A percentile compares a stretch with the other conserved stretches of the same genome.
These are phyloP conservation scores for Annulohypoxylon moriforme DNA, from an alignment of 495 filamentous ascomycete genomes.

Conservation along the genomic window DNA sequence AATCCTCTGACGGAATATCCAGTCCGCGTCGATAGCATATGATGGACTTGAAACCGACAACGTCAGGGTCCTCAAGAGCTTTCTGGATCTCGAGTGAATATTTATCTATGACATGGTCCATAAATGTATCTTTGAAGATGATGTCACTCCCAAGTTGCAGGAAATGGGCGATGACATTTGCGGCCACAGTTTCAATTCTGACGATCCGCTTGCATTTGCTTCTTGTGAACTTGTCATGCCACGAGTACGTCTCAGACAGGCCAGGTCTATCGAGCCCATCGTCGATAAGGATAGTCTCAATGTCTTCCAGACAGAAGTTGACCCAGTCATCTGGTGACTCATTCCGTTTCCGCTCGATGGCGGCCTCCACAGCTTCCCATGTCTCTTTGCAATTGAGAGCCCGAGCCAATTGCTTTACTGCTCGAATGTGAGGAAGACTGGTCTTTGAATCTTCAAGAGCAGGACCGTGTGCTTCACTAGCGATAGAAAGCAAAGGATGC, in stretches of 20 bases:
- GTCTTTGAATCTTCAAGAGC: constrained; percentile 68
- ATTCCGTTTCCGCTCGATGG: constrained; percentile 65
- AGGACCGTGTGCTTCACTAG: constrained; percentile 76
- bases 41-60: constrained; percentile 87
- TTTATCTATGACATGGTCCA: constrained; percentile 51
- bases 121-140: constrained; percentile 39
- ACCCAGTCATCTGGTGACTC: constrained; percentile 69
- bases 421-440: constrained; percentile 76
- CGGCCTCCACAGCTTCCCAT: constrained; percentile 72
- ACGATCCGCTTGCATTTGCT: constrained; percentile 79
- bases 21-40: constrained; percentile 87
- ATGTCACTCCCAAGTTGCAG: neutral
- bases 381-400: constrained; percentile 68
- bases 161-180: constrained; percentile 62
- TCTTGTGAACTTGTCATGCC: constrained; percentile 76
- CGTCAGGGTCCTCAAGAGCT: constrained; percentile 70
- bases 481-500: constrained; percentile 74
- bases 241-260: constrained; percentile 69
- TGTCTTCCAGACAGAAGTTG: constrained; percentile 74
- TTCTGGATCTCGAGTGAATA: constrained; percentile 63
- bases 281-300: constrained; percentile 82
- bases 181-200: constrained; percentile 82
- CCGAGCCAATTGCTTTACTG: constrained; percentile 72
- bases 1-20: constrained; percentile 53
- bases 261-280: constrained; percentile 72